phyloP scores from a whole-genome alignment of 2,329 filamentous ascomycete species.

The Apiospora aurea region DNA sequence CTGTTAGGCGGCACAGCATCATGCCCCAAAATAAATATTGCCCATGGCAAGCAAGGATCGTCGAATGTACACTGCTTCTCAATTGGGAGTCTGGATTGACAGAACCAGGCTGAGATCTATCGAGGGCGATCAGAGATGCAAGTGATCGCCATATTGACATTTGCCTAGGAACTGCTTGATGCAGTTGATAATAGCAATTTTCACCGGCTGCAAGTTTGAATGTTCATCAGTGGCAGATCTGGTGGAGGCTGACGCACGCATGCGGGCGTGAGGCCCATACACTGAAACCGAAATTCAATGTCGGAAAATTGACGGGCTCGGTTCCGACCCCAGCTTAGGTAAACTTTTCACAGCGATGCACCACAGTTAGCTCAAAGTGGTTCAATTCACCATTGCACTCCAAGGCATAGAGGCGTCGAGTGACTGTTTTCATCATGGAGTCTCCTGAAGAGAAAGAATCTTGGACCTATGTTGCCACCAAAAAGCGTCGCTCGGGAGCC shows the following conservation, averaged over 20 bases:
- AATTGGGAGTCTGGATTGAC: not conserved
- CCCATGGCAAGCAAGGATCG: not conserved
- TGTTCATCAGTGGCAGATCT: not conserved
- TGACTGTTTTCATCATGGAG: not conserved
- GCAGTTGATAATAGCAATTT: not conserved
- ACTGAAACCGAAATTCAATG: not conserved
- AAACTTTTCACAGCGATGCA: not conserved
- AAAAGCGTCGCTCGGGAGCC: slow-evolving; percentile 5
- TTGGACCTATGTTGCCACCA: slow-evolving; percentile 13
- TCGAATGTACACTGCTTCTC: not conserved
- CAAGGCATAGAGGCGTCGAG: not conserved
- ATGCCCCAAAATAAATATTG: not conserved
- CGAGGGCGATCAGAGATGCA: not conserved
- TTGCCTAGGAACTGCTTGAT: not conserved
- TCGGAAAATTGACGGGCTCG: slow-evolving; percentile 1
- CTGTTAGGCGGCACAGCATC: not conserved
- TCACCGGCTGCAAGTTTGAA: not conserved
- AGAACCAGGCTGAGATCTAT: not conserved
- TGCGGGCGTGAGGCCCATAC: not conserved
- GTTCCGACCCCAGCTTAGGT: slow-evolving; percentile 11
- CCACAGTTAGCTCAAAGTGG: not conserved
- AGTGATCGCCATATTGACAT: not conserved
- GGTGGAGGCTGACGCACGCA: not conserved
- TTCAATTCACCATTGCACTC: not conserved
- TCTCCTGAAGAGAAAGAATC: slow-evolving; percentile 14